Conservation (phyloP, 192 early-diverging fungal species). For the Mortierella antarctica region DNA sequence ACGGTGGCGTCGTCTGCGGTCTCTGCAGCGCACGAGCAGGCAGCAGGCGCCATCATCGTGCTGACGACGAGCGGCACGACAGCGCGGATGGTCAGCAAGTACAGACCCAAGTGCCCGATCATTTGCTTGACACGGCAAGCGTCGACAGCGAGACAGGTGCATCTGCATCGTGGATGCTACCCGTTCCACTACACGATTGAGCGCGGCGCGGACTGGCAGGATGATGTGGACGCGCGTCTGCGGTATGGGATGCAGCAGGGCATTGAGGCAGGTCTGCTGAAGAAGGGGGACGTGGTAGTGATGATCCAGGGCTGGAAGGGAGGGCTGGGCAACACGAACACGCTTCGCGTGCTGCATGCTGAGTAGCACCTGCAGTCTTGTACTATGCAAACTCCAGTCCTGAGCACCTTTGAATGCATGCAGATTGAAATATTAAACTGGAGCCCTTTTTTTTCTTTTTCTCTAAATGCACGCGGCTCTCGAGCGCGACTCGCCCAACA, state of each 20-base stretch:
- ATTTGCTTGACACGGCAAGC: conserved; percentile 82
- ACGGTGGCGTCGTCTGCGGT: conserved; percentile 90
- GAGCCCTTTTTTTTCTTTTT: too few relatives aligned
- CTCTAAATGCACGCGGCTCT: too few relatives aligned
- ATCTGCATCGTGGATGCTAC: conserved; percentile 78
- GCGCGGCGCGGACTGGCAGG: conserved; percentile 45
- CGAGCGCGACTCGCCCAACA: too few relatives aligned
- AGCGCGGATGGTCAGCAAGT: conserved; percentile 87
- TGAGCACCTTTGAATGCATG: not conserved
- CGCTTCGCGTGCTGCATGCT: conserved; percentile 76
- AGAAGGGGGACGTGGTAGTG: conserved; percentile 77
- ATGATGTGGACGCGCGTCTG: conserved; percentile 71
- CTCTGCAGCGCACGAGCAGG: conserved; percentile 77
- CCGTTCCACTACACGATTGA: conserved; percentile 68
- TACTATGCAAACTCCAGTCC: not conserved
- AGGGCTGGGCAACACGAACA: conserved; percentile 86
- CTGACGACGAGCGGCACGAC: conserved; percentile 88
- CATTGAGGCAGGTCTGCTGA: conserved; percentile 70
- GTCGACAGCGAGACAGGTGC: conserved; percentile 74
- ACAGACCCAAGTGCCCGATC: conserved; percentile 90
- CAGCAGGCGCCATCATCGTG: conserved; percentile 87
- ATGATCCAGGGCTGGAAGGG: conserved; percentile 88
- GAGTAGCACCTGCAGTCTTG: conserved; percentile 8
- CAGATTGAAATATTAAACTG: not conserved
- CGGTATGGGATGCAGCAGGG: conserved; percentile 75